Evolutionary conservation across 2,329 filamentous ascomycete species (phyloP), one percentile per base, ranked within the genome.

Genomic region (Scytalidium lignicola): DNA sequence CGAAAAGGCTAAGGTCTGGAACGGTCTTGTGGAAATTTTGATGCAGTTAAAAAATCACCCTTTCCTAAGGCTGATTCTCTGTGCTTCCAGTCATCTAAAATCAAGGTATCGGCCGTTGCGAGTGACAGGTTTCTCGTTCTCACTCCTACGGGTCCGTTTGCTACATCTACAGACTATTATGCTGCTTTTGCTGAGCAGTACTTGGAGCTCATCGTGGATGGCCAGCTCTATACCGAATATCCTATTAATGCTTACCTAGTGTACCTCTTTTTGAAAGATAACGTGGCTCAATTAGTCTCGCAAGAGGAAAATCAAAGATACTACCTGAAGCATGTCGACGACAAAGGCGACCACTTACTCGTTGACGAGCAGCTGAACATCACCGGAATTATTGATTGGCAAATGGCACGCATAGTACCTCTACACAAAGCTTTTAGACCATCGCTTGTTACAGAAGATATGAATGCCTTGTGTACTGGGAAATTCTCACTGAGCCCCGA

Each of bases 311-410:
- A 41, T 37, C 44, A 50, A 52, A 59, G 55, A 20, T 76, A 69
- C 58, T 75, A 70, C 49, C 58, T 78, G 8, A 75, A 73, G 53
- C 71, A 76, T 53, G 62, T 63, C 4, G 70, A 76, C 49, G 72
- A 76, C 52, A 77, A 75, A 55, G 73, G 70, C 2, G 71, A 75
- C 46, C 72, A 76, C 43, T 67, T 78, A 13, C 60, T 78, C 1
- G 67, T 70, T 1, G 69, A 78, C 50, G 63, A 72, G 3, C 43
- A 73, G 7, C 72, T 64, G 50, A 71, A 73, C 49, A 68, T 78
- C 28, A 74, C 69, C 5, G 72, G 70, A 1, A 71, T 78, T 26
- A 71, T 76, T 46, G 73, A 77, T 52, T 48, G 46, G 46, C 40
- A 48, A 41, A 26, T 32, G 23, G 22, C 23, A 3, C 37, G 17